Evolutionary conservation across 768 basidiomycete species (phyloP).

Genomic region (Crepidotus variabilis): DNA sequence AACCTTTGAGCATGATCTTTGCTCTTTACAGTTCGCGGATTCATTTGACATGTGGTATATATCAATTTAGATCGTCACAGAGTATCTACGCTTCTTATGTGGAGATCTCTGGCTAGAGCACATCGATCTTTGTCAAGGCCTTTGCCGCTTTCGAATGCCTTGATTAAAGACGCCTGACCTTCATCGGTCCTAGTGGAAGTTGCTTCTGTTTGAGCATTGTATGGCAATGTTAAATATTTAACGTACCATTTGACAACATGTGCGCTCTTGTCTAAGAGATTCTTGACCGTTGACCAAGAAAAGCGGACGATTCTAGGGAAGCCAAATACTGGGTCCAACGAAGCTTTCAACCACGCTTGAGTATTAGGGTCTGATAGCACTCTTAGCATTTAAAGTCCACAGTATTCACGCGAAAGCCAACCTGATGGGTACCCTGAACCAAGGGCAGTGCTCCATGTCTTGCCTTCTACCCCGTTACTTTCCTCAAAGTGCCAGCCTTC

Average conservation of each 20-base stretch:
- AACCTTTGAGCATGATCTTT: conserved; percentile 5
- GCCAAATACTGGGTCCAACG: conserved; percentile 87
- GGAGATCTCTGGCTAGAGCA: conserved; percentile 67
- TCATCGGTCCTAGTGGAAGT: conserved; percentile 70
- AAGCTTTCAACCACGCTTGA: conserved; percentile 73
- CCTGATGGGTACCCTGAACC: conserved; percentile 94
- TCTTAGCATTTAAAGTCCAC: neutral
- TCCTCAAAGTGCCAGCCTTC: conserved; percentile 85
- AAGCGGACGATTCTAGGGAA: conserved; percentile 89
- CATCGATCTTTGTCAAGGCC: conserved; percentile 76
- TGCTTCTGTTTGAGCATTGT: neutral
- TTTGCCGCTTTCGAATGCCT: conserved; percentile 67
- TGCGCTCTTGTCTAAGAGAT: conserved; percentile 75
- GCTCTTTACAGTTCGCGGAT: neutral
- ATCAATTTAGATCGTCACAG: conserved; percentile 37
- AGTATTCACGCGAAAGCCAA: conserved; percentile 19
- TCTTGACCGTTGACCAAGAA: conserved; percentile 93
- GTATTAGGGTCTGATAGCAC: conserved; percentile 80
- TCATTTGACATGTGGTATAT: conserved; percentile 1
- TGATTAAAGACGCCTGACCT: conserved; percentile 68
- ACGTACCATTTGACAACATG: conserved; percentile 78
- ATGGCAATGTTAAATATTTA: neutral
- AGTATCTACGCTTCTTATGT: conserved; percentile 63
- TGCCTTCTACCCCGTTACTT: conserved; percentile 23
- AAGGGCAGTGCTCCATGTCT: conserved; percentile 33